Base-by-base conservation (phyloP, 352 stramenopile species). In the Pythium rhizo-oryzae region DNA sequence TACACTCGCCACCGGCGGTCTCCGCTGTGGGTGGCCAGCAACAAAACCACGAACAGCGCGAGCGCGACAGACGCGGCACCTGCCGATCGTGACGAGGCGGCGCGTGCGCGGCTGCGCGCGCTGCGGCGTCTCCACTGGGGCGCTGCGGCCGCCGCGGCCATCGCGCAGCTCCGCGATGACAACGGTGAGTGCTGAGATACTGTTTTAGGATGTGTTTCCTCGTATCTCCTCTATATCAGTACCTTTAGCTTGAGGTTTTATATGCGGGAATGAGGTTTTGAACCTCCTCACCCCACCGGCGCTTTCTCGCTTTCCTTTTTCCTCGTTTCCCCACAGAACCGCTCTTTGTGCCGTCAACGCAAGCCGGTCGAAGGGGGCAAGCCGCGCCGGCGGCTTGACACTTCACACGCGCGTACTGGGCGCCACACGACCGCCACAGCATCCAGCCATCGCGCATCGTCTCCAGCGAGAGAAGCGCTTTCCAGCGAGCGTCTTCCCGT, bases 61-160 rank as follows among this genome's bases (percentile, higher is more conserved):
- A 30, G 30, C 3, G 12, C 8, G 16, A 28, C 15, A 0, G 19
- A 11, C 41, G 23, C 25, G 30, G n/a, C 11, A 12, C 15, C 8
- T 25, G 6, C 13, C 16, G 21, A 37, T 23, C 23, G 9, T 0
- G 24, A 60, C 12, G 47, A 61, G 46, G 13, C 2, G 21, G 23
- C 23, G 43, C 46, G 8, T n/a, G 28, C 33, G 44, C 65, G 35
- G 4, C 41, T 71, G 35, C 57, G 54, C 16, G 43, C 49, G 51
- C 58, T 71, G 30, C 65, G 50, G 3, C 56, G 65, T 33, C 58
- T 71, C 24, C 57, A 71, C 19, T 71, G 52, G 39, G 62, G 47
- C 21, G 33, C 65, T 6, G 65, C 24, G 1, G 65, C 65, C 7
- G 25, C 65, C 21, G 41, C 53, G 11, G 65, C 65, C 12, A 44